These are phyloP conservation scores for Leersia perrieri DNA, from an alignment of 176 grass and related monocot species.

Conservation along the genomic window DNA sequence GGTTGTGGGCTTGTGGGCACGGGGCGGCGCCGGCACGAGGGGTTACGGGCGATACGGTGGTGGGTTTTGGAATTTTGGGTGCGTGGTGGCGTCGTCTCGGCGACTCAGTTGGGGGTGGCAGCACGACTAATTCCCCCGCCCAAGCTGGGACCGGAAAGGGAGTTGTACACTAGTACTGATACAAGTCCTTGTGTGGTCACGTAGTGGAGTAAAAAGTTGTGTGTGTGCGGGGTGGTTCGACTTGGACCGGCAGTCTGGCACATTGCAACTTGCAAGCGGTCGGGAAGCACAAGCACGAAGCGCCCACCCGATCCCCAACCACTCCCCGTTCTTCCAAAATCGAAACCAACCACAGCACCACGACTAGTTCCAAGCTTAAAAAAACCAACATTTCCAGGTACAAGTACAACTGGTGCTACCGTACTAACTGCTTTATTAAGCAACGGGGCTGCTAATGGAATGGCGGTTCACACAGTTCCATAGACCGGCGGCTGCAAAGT, in stretches of 20 bases:
- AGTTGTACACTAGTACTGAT: background rate
- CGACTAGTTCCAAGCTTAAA: background rate
- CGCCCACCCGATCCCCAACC: constrained; percentile 12
- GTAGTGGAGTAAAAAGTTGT: constrained; percentile 27
- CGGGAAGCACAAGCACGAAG: too few relatives aligned
- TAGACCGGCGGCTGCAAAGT: background rate
- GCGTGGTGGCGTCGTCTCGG: background rate
- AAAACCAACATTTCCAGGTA: too few relatives aligned
- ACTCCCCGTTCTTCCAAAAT: background rate
- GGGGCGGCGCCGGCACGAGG: background rate
- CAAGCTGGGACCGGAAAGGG: background rate
- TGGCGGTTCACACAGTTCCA: background rate
- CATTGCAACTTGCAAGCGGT: background rate
- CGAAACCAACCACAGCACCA: background rate
- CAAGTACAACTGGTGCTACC: background rate
- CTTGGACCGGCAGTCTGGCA: background rate
- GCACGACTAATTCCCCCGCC: background rate
- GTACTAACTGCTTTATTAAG: background rate
- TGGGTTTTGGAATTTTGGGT: background rate
- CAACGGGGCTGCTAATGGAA: background rate
- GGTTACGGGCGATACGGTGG: background rate
- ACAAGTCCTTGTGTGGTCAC: background rate
- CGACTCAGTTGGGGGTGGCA: constrained; percentile 11
- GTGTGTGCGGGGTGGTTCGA: constrained; percentile 11
- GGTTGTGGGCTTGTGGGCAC: background rate